Evolutionary conservation across 768 basidiomycete genomes (phyloP).

Genomic region (Tulasnella sp.): DNA sequence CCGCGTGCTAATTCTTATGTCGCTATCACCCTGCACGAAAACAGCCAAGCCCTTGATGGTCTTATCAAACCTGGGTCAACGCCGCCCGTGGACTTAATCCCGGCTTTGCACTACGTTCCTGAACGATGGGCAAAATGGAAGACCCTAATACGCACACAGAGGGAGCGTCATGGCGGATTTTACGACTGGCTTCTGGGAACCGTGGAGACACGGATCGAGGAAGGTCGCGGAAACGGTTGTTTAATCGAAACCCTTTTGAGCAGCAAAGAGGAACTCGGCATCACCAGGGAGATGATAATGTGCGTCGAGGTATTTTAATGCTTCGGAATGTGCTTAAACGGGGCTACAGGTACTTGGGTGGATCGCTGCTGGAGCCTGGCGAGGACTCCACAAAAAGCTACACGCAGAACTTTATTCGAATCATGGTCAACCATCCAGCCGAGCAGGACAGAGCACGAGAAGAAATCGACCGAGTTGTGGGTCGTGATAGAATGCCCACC

Average conservation of each 20-base stretch:
- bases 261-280: constrained; percentile 39
- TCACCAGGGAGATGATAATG: constrained; percentile 39
- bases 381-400: constrained; percentile 30
- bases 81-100: constrained; percentile 30
- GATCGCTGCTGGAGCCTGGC: background rate
- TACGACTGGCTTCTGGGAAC: constrained; percentile 43
- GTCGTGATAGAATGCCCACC: constrained; percentile 18
- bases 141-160: constrained; percentile 37
- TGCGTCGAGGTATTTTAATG: background rate
- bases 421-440: background rate
- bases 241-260: constrained; percentile 45
- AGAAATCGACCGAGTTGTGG: constrained; percentile 33
- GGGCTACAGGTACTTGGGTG: constrained; percentile 1
- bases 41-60: background rate
- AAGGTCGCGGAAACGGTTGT: constrained; percentile 42
- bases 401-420: background rate
- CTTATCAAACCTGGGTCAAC: background rate
- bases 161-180: constrained; percentile 41
- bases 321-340: background rate
- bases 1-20: background rate
- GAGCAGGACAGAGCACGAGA: constrained; percentile 20
- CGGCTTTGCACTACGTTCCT: constrained; percentile 25
- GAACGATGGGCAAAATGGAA: constrained; percentile 29
- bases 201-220: constrained; percentile 40
- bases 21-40: background rate